A percentile compares a stretch with the other conserved stretches of the same genome.
Conservation (phyloP, 352 stramenopile species). For the Phytophthora multivora region DNA sequence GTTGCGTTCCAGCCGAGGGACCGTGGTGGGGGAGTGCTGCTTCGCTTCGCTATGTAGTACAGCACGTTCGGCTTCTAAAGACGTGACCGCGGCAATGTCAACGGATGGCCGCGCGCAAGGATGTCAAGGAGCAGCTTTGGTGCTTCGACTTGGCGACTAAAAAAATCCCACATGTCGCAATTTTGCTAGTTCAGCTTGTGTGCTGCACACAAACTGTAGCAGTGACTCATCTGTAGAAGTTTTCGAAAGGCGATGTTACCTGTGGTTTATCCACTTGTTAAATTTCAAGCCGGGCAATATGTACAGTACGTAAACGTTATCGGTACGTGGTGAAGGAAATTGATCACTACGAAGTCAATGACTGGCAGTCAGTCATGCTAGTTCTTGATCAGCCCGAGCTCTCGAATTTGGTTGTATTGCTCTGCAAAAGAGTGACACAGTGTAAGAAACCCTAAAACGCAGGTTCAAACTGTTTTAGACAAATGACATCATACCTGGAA, state of each 20-base stretch:
- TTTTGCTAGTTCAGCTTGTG: conserved; percentile 10
- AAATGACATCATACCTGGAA: conserved; percentile 50
- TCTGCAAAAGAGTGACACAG: conserved; percentile 27
- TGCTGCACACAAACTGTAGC: conserved; percentile 10
- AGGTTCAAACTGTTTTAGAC: conserved; percentile 39
- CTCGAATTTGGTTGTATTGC: conserved; percentile 62
- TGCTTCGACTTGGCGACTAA: conserved; percentile 20
- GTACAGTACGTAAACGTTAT: neutral
- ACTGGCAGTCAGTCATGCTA: neutral
- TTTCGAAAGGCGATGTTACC: too few species aligned
- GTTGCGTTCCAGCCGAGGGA: conserved; percentile 3
- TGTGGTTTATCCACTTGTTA: neutral
- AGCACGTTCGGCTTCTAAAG: neutral
- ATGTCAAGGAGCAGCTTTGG: neutral
- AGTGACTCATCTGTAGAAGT: too few species aligned
- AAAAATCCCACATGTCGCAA: conserved; percentile 18
- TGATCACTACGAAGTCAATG: too few species aligned
- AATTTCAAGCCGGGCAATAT: neutral
- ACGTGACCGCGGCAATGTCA: neutral
- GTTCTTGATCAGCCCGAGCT: conserved; percentile 51
- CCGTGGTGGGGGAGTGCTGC: conserved; percentile 1
- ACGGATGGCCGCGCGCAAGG: neutral
- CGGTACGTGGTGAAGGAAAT: neutral
- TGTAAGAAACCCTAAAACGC: conserved; percentile 25
- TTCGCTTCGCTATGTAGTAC: conserved; percentile 15